phyloP scores from a whole-genome alignment of 2,329 filamentous ascomycete species.

The Paraphaeosphaeria minitans region DNA sequence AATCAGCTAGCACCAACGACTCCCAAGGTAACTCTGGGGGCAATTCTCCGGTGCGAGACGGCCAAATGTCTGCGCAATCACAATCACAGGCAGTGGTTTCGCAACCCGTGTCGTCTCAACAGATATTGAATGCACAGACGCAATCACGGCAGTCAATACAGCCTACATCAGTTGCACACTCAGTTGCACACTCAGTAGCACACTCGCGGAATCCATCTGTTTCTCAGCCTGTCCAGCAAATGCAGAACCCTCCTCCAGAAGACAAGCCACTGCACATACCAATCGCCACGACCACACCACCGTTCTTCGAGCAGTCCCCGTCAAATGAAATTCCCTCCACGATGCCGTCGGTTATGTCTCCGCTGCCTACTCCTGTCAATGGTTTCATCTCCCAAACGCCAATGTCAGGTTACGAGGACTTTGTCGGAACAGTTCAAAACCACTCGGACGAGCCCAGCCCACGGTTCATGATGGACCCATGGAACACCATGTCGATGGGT shows the following conservation, averaged over 20 bases:
- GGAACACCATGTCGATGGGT: constrained; percentile 54
- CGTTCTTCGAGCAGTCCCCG: constrained; percentile 51
- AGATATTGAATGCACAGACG: constrained; percentile 20
- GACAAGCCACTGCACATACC: constrained; percentile 36
- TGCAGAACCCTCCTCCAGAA: constrained; percentile 40
- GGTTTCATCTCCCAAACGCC: constrained; percentile 52
- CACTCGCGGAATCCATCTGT: constrained; percentile 41
- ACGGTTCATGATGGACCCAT: constrained; percentile 55
- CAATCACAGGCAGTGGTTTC: not conserved
- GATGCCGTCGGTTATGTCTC: constrained; percentile 42
- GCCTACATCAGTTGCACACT: constrained; percentile 31
- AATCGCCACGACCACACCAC: constrained; percentile 36
- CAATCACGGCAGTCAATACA: constrained; percentile 37
- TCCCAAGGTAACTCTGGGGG: constrained; percentile 37
- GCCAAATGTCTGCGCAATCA: not conserved
- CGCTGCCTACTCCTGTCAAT: constrained; percentile 45
- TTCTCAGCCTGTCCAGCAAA: constrained; percentile 38
- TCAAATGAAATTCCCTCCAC: constrained; percentile 38
- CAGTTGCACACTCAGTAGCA: constrained; percentile 23
- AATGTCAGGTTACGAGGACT: constrained; percentile 55
- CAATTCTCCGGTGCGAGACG: constrained; percentile 43
- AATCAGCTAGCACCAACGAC: constrained; percentile 39
- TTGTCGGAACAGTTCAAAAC: constrained; percentile 47
- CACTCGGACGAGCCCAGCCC: constrained; percentile 52
- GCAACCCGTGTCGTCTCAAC: constrained; percentile 22